Base-by-base conservation (phyloP, 208 protist genomes). In the Eutreptiella sp. region DNA sequence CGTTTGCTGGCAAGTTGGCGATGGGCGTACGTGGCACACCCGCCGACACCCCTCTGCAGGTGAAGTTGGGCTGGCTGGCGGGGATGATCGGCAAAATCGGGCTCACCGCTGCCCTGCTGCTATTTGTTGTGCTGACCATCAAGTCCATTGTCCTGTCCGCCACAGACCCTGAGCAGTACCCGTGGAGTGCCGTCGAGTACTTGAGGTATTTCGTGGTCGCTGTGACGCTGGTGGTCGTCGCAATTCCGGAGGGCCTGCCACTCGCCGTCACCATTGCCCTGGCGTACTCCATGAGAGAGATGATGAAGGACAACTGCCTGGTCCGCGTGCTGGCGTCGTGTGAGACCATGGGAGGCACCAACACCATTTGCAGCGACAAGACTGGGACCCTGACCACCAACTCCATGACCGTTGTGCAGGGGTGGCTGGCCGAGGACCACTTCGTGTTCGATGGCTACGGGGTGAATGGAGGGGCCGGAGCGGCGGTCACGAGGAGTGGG, bases 281-380 rank as follows among this genome's bases (percentile, higher is more conserved):
- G 3, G 95, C 96, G 28, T 98, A 96, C 77, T 94, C 87, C 31
- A 94, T 98, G 83, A 80, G 72, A 47, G 92, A 97, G 72, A 98
- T 99, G 95, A 85, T 97, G 48, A 83, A 95, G n/a, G 94, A 99
- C 52, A 91, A 98, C 55, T 97, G 97, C 76, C 81, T 99, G n/a
- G 96, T 99, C 1, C 80, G 96, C 46, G 83, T 89, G 31, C 81
- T 99, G 38, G 73, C 73, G 11, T 87, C 95, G 3, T 98, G 92
- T 77, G 95, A 99, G 80, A 97, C 93, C 53, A 98, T 99, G 94
- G 93, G 93, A 48, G 79, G 81, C 31, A 94, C 88, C 4, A 98
- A 92, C 4, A 85, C 87, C 47, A 97, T 99, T 64, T 98, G 95
- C 83, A 93, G 89, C 2, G 94, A 97, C 75, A 99, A 99, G 81